phyloP scores from a whole-genome alignment of 495 filamentous ascomycete species.

The Xylaria acuta region DNA sequence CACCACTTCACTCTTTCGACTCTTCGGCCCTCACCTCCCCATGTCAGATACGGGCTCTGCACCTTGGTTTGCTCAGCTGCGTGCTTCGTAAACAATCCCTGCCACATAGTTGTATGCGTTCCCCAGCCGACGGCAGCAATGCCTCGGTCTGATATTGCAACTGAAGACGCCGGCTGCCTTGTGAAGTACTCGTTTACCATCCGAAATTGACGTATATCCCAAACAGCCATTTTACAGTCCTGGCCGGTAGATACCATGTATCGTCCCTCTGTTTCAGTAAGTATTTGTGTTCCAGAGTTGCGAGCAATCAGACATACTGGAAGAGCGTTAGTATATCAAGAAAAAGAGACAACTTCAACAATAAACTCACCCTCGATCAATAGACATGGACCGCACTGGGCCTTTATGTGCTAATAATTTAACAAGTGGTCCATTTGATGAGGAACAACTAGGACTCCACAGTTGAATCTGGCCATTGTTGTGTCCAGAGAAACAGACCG shows the following conservation, averaged over 20 bases:
- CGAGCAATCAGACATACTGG: slow-evolving; percentile 6
- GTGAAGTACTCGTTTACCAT: slow-evolving; percentile 92
- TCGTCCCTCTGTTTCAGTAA: slow-evolving; percentile 62
- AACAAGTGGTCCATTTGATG: slow-evolving; percentile 76
- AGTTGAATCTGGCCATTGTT: slow-evolving; percentile 93
- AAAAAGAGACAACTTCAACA: not conserved
- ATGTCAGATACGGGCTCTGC: slow-evolving; percentile 88
- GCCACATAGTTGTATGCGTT: slow-evolving; percentile 87
- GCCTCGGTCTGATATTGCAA: slow-evolving; percentile 86
- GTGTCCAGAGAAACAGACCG: slow-evolving; percentile 87
- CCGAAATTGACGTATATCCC: slow-evolving; percentile 94
- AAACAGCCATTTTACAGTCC: slow-evolving; percentile 90
- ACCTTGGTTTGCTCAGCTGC: slow-evolving; percentile 74
- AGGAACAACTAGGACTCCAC: slow-evolving; percentile 85
- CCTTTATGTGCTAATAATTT: slow-evolving; percentile 95
- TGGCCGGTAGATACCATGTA: slow-evolving; percentile 97
- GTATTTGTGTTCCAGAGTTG: not conserved
- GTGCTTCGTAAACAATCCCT: slow-evolving; percentile 78
- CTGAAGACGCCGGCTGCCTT: slow-evolving; percentile 78
- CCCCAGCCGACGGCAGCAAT: slow-evolving; percentile 92
- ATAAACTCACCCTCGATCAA: slow-evolving; percentile 64
- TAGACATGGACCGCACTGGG: slow-evolving; percentile 83
- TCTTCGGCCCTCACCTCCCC: slow-evolving; percentile 83
- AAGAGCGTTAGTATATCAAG: slow-evolving; percentile 10
- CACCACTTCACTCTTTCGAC: slow-evolving; percentile 89